Evolutionary conservation across 768 basidiomycete genomes (phyloP).

Genomic region (Xerocomellus intermedius): DNA sequence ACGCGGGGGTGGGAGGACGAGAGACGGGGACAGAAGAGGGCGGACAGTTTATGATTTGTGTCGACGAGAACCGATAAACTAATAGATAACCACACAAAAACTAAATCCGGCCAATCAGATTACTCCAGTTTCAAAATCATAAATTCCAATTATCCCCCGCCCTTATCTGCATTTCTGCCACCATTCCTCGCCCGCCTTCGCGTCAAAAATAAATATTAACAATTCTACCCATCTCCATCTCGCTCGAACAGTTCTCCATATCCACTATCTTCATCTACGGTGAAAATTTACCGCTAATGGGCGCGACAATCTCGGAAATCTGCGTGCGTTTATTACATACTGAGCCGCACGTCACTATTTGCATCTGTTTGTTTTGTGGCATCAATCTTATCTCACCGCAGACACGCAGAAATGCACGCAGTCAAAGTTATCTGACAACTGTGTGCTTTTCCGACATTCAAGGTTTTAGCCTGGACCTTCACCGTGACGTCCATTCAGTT

Average conservation of each 20-base stretch:
- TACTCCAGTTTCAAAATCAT: conserved; percentile 28
- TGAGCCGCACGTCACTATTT: conserved; percentile 16
- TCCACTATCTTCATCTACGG: conserved; percentile 11
- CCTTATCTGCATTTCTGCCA: not conserved
- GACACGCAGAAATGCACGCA: not conserved
- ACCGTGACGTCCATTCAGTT: not conserved
- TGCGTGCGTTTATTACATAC: conserved; percentile 32
- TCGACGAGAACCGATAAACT: conserved; percentile 39
- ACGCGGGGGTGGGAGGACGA: conserved; percentile 12
- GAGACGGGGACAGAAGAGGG: conserved; percentile 26
- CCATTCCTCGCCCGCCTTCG: not conserved
- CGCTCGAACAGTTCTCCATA: not conserved
- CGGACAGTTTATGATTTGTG: conserved; percentile 37
- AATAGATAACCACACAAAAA: conserved; percentile 35
- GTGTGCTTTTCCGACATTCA: conserved; percentile 7
- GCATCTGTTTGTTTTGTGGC: conserved; percentile 26
- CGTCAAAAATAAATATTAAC: not conserved
- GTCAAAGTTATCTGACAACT: not conserved
- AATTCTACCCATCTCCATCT: not conserved
- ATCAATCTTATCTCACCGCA: conserved; percentile 32
- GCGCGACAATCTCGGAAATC: conserved; percentile 31
- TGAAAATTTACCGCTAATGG: conserved; percentile 31
- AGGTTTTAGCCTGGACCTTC: conserved; percentile 9
- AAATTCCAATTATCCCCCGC: conserved; percentile 16
- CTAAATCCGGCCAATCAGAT: conserved; percentile 38